Percentiles rank a stretch among this genome's conserved stretches.
These are phyloP conservation scores for Quercus lobata DNA, from an alignment of 331 rosid genomes.

Conservation along the genomic window DNA sequence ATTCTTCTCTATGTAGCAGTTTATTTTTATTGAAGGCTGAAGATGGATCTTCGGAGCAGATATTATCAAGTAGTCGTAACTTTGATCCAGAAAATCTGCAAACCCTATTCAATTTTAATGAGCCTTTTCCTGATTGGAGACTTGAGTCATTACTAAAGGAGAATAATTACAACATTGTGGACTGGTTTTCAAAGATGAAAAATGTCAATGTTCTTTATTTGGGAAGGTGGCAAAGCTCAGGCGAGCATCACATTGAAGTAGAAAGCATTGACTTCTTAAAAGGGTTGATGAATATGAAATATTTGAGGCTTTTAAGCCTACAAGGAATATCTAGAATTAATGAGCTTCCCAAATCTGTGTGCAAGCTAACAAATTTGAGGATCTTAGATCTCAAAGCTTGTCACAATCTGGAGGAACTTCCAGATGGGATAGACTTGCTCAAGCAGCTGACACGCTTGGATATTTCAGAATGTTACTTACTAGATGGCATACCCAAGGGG, in stretches of 20 bases:
- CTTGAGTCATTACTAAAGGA: background rate
- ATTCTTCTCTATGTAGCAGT: background rate
- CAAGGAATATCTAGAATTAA: slow-evolving; percentile 47
- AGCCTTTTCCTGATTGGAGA: slow-evolving; percentile 2
- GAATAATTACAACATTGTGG: background rate
- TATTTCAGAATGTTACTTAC: background rate
- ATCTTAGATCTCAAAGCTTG: slow-evolving; percentile 57
- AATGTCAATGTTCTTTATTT: too few species aligned
- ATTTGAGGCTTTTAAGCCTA: slow-evolving; percentile 1
- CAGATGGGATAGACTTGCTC: slow-evolving; percentile 23
- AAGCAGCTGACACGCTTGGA: background rate
- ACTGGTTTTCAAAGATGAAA: background rate
- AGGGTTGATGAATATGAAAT: too few species aligned
- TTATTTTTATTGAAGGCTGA: slow-evolving; percentile 7
- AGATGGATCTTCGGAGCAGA: background rate
- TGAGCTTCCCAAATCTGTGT: slow-evolving; percentile 26
- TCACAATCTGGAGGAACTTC: slow-evolving; percentile 42
- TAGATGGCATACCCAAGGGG: slow-evolving; percentile 40
- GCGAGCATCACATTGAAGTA: too few species aligned
- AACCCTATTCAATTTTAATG: slow-evolving; percentile 33
- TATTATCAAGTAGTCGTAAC: too few species aligned
- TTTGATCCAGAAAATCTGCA: background rate
- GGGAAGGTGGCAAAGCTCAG: too few species aligned
- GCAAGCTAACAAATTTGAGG: slow-evolving; percentile 12
- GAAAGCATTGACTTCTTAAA: too few species aligned